These are phyloP conservation scores for Austroboletus niveus DNA, from an alignment of 1,284 basidiomycete species.

Conservation along the genomic window DNA sequence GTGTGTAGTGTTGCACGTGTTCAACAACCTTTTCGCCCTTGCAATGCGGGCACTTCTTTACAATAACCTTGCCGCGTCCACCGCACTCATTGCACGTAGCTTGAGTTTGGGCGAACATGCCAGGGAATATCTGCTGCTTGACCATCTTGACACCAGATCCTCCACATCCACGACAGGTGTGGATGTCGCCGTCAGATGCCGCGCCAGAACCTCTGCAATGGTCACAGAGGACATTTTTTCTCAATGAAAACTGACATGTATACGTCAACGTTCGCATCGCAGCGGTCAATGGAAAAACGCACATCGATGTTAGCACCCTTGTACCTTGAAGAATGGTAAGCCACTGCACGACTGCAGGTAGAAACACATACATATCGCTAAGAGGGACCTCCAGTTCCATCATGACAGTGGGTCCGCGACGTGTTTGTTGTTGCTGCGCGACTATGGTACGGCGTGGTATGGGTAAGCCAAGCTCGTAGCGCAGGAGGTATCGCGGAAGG, in stretches of 20 bases:
- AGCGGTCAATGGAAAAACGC: conserved; percentile 25
- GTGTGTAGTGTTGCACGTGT: conserved; percentile 76
- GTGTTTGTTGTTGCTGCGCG: conserved; percentile 49
- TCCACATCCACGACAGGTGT: conserved; percentile 75
- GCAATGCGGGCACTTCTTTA: conserved; percentile 78
- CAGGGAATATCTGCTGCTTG: conserved; percentile 93
- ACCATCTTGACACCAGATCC: conserved; percentile 84
- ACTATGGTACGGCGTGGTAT: conserved; percentile 11
- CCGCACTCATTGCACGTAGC: conserved; percentile 76
- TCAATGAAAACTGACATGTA: conserved; percentile 75
- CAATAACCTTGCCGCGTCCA: conserved; percentile 80
- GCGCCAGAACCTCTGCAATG: conserved; percentile 92
- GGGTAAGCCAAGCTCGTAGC: background rate
- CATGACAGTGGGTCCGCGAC: conserved; percentile 79
- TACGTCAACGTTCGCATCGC: conserved; percentile 5
- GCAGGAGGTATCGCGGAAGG: conserved; percentile 11
- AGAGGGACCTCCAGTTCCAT: conserved; percentile 88
- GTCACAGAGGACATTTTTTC: conserved; percentile 87
- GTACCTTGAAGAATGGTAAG: conserved; percentile 46
- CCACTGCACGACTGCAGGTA: conserved; percentile 1
- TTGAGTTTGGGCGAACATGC: conserved; percentile 88
- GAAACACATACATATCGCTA: conserved; percentile 68
- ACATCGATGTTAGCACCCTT: conserved; percentile 82
- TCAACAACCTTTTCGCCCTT: conserved; percentile 80
- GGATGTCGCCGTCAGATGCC: conserved; percentile 82